A percentile compares a stretch with the other conserved stretches of the same genome.
These are phyloP conservation scores for Favolaschia claudopus DNA, from an alignment of 768 basidiomycete genomes.

Conservation along the genomic window DNA sequence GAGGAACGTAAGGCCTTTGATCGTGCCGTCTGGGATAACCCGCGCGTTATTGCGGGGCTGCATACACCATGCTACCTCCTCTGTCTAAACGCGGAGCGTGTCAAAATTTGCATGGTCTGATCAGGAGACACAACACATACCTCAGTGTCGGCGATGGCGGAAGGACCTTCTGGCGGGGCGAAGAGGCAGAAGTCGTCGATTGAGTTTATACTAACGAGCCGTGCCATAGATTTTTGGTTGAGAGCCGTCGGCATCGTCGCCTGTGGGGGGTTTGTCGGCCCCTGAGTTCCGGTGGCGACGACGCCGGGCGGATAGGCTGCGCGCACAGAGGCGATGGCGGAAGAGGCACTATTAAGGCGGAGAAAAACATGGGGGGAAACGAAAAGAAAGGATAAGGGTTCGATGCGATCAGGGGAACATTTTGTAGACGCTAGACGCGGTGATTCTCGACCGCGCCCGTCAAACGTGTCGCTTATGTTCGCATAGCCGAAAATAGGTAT, in stretches of 20 bases:
- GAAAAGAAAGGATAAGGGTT: not conserved
- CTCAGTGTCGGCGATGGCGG: slow-evolving; percentile 46
- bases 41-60: slow-evolving; percentile 50
- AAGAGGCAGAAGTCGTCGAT: slow-evolving; percentile 53
- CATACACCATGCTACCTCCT: slow-evolving; percentile 56
- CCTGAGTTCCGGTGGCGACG: slow-evolving; percentile 49
- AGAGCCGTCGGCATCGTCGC: slow-evolving; percentile 47
- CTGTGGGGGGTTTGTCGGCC: slow-evolving; percentile 47
- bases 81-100: slow-evolving; percentile 35
- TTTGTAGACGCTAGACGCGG: not conserved
- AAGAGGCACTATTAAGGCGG: not conserved
- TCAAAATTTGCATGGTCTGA: not conserved
- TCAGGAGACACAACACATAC: slow-evolving; percentile 28
- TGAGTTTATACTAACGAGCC: slow-evolving; percentile 46
- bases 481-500: no score
- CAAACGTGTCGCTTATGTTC: no score
- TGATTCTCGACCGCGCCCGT: not conserved
- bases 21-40: slow-evolving; percentile 50
- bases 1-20: slow-evolving; percentile 49
- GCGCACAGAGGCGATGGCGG: not conserved
- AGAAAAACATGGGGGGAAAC: not conserved
- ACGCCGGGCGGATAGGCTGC: slow-evolving; percentile 36
- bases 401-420: not conserved
- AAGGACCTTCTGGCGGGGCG: slow-evolving; percentile 40
- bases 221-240: slow-evolving; percentile 49